Conservation (phyloP, 176 grass and related monocot genomes). For the Saccharum spontaneum region DNA sequence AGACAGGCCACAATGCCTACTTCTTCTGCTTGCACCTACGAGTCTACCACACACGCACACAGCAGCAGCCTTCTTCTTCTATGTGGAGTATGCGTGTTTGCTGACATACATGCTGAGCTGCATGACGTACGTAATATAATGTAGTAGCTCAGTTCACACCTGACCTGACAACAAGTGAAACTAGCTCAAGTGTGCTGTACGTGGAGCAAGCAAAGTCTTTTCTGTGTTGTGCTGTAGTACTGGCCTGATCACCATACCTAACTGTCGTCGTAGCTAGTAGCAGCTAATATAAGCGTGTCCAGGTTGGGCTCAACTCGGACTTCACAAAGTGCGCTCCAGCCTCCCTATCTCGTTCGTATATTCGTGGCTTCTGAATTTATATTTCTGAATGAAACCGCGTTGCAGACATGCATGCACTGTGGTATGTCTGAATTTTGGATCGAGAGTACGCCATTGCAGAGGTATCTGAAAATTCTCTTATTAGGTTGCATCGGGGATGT, state of each 20-base stretch:
- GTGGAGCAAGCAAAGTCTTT: not conserved
- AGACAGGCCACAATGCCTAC: no score
- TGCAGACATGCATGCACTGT: not conserved
- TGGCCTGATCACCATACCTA: conserved; percentile 44
- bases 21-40: no score
- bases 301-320: conserved; percentile 46
- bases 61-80: no score
- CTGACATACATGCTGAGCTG: not conserved
- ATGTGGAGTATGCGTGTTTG: no score
- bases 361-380: not conserved
- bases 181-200: not conserved
- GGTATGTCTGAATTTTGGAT: not conserved
- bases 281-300: conserved; percentile 6
- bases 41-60: not conserved
- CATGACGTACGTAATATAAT: not conserved
- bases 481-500: no score
- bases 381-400: not conserved
- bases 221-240: not conserved
- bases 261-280: conserved; percentile 15
- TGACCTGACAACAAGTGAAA: not conserved
- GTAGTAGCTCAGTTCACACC: not conserved
- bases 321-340: conserved; percentile 51
- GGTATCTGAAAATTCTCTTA: not conserved
- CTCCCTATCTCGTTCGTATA: not conserved
- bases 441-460: not conserved